phyloP scores from a whole-genome alignment of 331 rosid species.

The Acacia concinna region DNA sequence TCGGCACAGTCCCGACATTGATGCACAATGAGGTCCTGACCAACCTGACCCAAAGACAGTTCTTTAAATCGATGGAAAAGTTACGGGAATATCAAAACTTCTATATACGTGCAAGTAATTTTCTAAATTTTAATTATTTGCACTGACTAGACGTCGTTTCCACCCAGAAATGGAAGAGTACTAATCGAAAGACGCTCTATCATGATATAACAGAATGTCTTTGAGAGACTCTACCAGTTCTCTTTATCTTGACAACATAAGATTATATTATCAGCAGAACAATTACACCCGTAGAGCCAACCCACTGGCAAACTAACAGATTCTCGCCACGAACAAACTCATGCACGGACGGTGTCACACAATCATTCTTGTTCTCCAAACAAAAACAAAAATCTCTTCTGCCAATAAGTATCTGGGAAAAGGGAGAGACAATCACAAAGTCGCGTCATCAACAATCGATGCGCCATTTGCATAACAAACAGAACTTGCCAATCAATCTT shows the following conservation, averaged over 20 bases:
- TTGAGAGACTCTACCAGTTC: neutral
- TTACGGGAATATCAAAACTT: neutral
- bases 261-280: neutral
- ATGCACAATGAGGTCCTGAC: neutral
- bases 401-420: slow-evolving; percentile 15
- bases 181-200: neutral
- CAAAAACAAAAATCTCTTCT: neutral
- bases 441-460: neutral
- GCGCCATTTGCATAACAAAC: neutral
- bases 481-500: neutral
- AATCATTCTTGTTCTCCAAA: neutral
- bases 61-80: neutral
- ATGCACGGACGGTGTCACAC: neutral
- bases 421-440: neutral
- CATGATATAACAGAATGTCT: neutral
- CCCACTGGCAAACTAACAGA: neutral
- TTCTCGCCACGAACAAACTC: neutral
- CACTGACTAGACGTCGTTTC: neutral
- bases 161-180: neutral
- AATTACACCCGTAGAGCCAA: neutral
- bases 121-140: neutral
- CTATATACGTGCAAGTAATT: neutral
- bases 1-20: neutral
- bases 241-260: slow-evolving; percentile 4
- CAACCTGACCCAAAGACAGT: neutral